Percentiles rank a stretch among this genome's conserved stretches.
Evolutionary conservation across 2,329 filamentous ascomycete species (phyloP).

Genomic region (Trichoderma sp.): DNA sequence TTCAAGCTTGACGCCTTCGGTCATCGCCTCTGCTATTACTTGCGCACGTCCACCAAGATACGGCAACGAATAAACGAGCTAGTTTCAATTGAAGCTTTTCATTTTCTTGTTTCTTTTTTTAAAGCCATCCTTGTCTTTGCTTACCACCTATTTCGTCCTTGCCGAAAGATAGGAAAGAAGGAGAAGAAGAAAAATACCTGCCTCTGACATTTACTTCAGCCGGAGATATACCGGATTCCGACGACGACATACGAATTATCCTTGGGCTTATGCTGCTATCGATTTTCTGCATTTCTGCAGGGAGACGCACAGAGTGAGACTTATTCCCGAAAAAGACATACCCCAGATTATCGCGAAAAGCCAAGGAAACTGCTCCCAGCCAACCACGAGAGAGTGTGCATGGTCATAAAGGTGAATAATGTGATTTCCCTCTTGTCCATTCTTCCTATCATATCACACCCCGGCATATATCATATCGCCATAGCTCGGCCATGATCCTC

Average conservation of each 20-base stretch:
- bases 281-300: neutral
- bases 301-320: neutral
- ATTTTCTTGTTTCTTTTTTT: neutral
- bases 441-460: neutral
- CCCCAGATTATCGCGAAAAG: neutral
- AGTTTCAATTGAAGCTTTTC: neutral
- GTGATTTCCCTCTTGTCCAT: neutral
- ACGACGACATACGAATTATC: neutral
- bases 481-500: neutral
- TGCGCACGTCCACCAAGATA: neutral
- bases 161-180: neutral
- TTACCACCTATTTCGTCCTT: neutral
- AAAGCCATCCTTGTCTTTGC: neutral
- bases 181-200: neutral
- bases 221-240: neutral
- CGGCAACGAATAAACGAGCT: neutral
- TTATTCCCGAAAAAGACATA: neutral
- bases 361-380: neutral
- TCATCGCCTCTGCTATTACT: neutral
- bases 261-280: neutral
- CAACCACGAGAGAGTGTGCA: neutral
- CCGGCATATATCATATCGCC: neutral
- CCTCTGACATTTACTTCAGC: neutral
- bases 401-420: slow-evolving; percentile 5
- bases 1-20: slow-evolving; percentile 12